These are phyloP conservation scores for Trifolium dubium DNA, from an alignment of 306 rosid genomes.

Conservation along the genomic window DNA sequence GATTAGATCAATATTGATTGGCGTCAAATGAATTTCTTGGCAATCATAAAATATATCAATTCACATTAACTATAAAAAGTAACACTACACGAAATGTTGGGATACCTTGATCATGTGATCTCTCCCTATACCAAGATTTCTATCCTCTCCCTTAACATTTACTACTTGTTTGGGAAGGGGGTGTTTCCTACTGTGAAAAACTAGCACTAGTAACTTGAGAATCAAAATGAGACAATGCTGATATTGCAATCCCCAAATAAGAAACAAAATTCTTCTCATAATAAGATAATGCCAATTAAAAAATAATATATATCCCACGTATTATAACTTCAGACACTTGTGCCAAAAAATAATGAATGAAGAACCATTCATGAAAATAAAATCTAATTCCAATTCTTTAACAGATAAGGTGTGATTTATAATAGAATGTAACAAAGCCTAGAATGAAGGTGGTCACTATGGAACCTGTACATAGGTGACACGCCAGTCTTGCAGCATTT, in stretches of 20 bases:
- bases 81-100: slow-evolving; percentile 28
- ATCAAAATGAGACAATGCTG: slow-evolving; percentile 11
- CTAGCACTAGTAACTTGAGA: slow-evolving; percentile 10
- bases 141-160: background rate
- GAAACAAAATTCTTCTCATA: slow-evolving; percentile 11
- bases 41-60: slow-evolving; percentile 23
- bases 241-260: slow-evolving; percentile 13
- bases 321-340: slow-evolving; percentile 11
- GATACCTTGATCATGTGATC: slow-evolving; percentile 32
- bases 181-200: background rate
- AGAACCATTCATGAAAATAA: slow-evolving; percentile 26
- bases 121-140: slow-evolving; percentile 19
- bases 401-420: slow-evolving; percentile 14
- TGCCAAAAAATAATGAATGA: slow-evolving; percentile 10
- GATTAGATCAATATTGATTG: slow-evolving; percentile 23
- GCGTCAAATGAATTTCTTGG: slow-evolving; percentile 30
- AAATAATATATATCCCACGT: background rate
- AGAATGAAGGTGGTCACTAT: background rate
- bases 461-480: slow-evolving; percentile 79
- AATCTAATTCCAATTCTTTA: slow-evolving; percentile 15
- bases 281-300: slow-evolving; percentile 16
- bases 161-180: background rate
- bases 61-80: background rate
- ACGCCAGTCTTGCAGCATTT: slow-evolving; percentile 96
- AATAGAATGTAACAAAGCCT: slow-evolving; percentile 19